Conservation (phyloP, 2,329 filamentous ascomycete genomes). For the Botrytis galanthina region DNA sequence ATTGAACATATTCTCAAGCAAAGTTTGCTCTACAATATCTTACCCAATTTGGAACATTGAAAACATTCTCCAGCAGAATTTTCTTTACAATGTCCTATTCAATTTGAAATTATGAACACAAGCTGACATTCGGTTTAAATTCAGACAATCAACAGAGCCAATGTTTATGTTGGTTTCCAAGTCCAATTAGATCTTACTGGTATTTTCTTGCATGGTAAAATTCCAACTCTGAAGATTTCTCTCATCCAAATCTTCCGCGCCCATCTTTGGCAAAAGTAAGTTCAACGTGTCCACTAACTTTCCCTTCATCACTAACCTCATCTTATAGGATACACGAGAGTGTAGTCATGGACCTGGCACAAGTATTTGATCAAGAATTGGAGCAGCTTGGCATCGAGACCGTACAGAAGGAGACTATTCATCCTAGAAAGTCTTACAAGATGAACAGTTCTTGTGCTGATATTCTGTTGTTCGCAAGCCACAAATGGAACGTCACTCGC, state of each 20-base stretch:
- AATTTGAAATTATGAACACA: background rate
- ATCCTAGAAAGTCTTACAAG: slow-evolving; percentile 99
- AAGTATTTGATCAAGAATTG: slow-evolving; percentile 96
- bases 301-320: background rate
- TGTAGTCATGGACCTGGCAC: slow-evolving; percentile 97
- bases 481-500: slow-evolving; percentile 97
- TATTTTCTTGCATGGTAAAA: slow-evolving; percentile 99
- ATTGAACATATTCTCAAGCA: background rate
- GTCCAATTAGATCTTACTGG: slow-evolving; percentile 96
- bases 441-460: slow-evolving; percentile 99
- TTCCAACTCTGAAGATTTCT: slow-evolving; percentile 95
- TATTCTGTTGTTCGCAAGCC: slow-evolving; percentile 92
- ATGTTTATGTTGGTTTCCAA: slow-evolving; percentile 99
- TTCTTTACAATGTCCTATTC: background rate
- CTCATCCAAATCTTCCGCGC: slow-evolving; percentile 99
- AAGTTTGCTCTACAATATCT: background rate
- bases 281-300: background rate
- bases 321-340: slow-evolving; percentile 75
- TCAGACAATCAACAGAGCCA: slow-evolving; percentile 87
- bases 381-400: slow-evolving; percentile 95
- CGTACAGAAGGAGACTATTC: slow-evolving; percentile 98
- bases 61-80: background rate
- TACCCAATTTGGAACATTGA: background rate
- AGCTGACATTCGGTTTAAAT: background rate
- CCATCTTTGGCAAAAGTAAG: slow-evolving; percentile 92